These are phyloP conservation scores for Hibiscus tridactylites DNA, from an alignment of 345 rosid genomes.

Conservation along the genomic window DNA sequence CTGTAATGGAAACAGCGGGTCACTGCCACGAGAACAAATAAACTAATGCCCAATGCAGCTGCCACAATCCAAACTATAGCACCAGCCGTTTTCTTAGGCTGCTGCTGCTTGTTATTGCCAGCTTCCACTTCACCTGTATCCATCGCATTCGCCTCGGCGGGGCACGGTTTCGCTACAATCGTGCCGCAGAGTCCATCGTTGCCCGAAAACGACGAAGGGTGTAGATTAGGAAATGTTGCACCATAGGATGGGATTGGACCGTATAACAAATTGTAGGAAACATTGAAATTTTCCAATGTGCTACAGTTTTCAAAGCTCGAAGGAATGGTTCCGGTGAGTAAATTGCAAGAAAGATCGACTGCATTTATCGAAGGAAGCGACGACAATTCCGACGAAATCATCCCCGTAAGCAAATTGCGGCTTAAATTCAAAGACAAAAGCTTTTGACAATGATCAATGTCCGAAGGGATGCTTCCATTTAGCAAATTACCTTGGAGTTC, in stretches of 20 bases:
- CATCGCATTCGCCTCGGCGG: conserved; percentile 18
- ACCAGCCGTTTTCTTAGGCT: conserved; percentile 48
- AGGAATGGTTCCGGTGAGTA: conserved; percentile 78
- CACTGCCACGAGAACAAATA: conserved; percentile 69
- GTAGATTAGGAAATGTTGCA: conserved; percentile 52
- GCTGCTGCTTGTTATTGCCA: conserved; percentile 17
- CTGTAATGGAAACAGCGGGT: conserved; percentile 62
- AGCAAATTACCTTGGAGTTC: conserved; percentile 69
- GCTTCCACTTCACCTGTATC: conserved; percentile 27
- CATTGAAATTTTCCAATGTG: conserved; percentile 77
- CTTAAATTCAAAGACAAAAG: conserved; percentile 63
- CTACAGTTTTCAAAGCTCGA: conserved; percentile 67
- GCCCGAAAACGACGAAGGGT: conserved; percentile 67
- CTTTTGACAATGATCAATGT: conserved; percentile 78
- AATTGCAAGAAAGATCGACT: conserved; percentile 72
- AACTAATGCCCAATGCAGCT: conserved; percentile 71
- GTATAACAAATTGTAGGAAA: conserved; percentile 55
- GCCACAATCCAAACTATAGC: conserved; percentile 93
- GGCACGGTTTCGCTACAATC: conserved; percentile 45
- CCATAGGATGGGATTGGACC: conserved; percentile 75
- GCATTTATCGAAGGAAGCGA: conserved; percentile 57
- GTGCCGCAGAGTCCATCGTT: conserved; percentile 83
- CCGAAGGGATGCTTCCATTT: conserved; percentile 74
- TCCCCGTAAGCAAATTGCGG: conserved; percentile 59
- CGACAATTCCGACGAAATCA: conserved; percentile 82